Evolutionary conservation across 164 flowering plant genomes (phyloP).

Genomic region (Vitis cinerea): DNA sequence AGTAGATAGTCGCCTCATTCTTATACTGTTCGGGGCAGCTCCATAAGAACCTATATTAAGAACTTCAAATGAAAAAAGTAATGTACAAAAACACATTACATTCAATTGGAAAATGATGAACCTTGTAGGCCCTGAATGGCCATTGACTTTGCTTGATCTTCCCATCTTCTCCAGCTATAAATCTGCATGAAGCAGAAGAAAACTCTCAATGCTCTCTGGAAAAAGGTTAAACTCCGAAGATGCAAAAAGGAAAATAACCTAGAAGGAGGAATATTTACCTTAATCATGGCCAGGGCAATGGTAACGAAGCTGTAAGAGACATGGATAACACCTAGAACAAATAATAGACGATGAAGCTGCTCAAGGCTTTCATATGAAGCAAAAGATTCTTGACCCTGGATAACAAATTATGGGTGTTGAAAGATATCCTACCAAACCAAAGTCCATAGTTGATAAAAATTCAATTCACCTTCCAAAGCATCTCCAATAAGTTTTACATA

Average conservation of each 20-base stretch:
- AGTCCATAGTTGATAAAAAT: neutral
- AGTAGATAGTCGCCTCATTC: slow-evolving; percentile 50
- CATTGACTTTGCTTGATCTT: slow-evolving; percentile 56
- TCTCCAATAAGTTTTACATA: neutral
- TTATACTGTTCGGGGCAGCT: slow-evolving; percentile 17
- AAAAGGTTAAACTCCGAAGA: slow-evolving; percentile 4
- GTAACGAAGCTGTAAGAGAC: slow-evolving; percentile 66
- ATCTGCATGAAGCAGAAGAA: slow-evolving; percentile 47
- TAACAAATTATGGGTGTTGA: neutral
- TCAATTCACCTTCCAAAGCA: neutral
- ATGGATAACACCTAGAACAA: slow-evolving; percentile 76
- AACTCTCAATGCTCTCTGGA: neutral
- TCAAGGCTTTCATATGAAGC: slow-evolving; percentile 83
- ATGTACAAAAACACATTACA: neutral
- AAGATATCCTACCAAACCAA: no score
- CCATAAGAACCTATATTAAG: slow-evolving; percentile 26
- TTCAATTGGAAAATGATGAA: slow-evolving; percentile 10
- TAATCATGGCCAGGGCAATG: slow-evolving; percentile 74
- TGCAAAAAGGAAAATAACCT: neutral
- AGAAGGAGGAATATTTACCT: slow-evolving; percentile 43
- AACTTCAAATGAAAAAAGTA: neutral
- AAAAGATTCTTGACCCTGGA: slow-evolving; percentile 80
- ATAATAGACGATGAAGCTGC: slow-evolving; percentile 85
- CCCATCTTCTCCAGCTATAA: slow-evolving; percentile 90
- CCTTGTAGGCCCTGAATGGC: slow-evolving; percentile 42